Percentiles rank a stretch among this genome's conserved stretches.
These are phyloP conservation scores for Pholiota microspora DNA, from an alignment of 768 basidiomycete species.

Conservation along the genomic window DNA sequence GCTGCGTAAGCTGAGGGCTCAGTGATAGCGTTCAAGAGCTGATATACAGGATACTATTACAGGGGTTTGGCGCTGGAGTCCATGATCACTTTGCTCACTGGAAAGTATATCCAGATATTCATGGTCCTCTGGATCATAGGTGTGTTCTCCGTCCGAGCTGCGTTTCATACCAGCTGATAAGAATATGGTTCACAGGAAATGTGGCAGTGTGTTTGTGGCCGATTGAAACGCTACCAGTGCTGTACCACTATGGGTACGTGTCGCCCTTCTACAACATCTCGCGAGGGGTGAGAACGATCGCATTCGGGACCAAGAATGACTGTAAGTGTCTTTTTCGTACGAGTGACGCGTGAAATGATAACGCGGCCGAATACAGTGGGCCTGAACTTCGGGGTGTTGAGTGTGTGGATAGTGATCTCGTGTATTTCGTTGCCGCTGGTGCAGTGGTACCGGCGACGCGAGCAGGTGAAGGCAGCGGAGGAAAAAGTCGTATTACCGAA, in stretches of 20 bases:
- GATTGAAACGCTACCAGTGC: slow-evolving; percentile 45
- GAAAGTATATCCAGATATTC: slow-evolving; percentile 53
- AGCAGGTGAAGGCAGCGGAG: slow-evolving; percentile 13
- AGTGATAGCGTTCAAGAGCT: neutral
- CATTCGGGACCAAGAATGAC: slow-evolving; percentile 58
- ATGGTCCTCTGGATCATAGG: slow-evolving; percentile 61
- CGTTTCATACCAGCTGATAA: neutral
- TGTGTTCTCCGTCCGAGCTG: slow-evolving; percentile 19
- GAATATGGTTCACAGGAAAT: slow-evolving; percentile 38
- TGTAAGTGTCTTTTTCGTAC: slow-evolving; percentile 30
- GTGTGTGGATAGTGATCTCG: slow-evolving; percentile 52
- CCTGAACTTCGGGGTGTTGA: slow-evolving; percentile 53
- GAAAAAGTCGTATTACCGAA: slow-evolving; percentile 8
- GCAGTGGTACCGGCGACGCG: slow-evolving; percentile 31
- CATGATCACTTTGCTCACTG: slow-evolving; percentile 51
- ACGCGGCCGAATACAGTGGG: slow-evolving; percentile 38
- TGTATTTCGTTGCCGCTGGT: slow-evolving; percentile 47
- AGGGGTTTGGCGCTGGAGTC: slow-evolving; percentile 60
- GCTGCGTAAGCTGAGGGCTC: slow-evolving; percentile 39
- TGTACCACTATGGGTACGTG: slow-evolving; percentile 62
- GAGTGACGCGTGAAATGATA: neutral
- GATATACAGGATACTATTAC: neutral
- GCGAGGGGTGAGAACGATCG: slow-evolving; percentile 48
- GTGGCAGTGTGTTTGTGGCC: slow-evolving; percentile 57
- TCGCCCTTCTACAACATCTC: slow-evolving; percentile 64